A percentile compares a stretch with the other conserved stretches of the same genome.
Conservation (phyloP, 768 basidiomycete genomes). For the Suillus hirtellus region DNA sequence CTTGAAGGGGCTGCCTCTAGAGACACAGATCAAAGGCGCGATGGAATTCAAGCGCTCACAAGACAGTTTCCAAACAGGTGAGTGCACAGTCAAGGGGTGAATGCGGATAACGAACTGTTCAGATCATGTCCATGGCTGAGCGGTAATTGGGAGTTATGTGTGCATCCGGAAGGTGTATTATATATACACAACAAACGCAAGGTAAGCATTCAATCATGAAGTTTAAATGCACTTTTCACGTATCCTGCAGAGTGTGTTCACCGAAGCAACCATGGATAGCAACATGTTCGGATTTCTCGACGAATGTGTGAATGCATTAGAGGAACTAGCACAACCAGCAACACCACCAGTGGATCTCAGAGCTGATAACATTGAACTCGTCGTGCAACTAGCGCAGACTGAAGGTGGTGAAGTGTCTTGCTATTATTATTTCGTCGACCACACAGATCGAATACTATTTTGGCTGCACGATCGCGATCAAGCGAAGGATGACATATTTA, state of each 20-base stretch:
- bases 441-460: not conserved
- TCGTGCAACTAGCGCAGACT: not conserved
- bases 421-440: slow-evolving; percentile 11
- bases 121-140: not conserved
- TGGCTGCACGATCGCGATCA: slow-evolving; percentile 1
- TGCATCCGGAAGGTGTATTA: not conserved
- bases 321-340: not conserved
- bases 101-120: not conserved
- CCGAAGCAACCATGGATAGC: not conserved
- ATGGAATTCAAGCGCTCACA: not conserved
- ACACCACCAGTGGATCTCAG: not conserved
- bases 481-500: not conserved
- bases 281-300: not conserved
- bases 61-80: not conserved
- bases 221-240: not conserved
- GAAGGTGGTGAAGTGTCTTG: not conserved
- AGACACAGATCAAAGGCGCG: not conserved
- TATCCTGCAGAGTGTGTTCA: not conserved
- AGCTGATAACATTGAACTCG: not conserved
- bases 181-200: not conserved
- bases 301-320: not conserved
- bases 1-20: not conserved
- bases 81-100: not conserved
- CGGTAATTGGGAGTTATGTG: not conserved
- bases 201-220: not conserved